Base-by-base conservation (phyloP, 352 stramenopile species). In the Plasmopara halstedii region DNA sequence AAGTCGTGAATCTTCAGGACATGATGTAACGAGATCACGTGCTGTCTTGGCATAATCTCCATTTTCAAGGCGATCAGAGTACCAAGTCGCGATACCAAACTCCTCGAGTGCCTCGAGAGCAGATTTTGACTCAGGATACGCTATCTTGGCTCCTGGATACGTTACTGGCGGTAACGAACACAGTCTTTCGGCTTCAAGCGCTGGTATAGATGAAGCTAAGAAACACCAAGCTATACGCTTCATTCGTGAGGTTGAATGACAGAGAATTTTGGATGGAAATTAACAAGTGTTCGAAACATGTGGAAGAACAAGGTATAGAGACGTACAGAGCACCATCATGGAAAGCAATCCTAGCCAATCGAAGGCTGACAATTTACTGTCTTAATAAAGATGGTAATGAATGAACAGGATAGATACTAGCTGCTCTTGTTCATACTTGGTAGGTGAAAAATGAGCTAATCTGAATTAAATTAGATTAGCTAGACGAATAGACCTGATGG, bases 81-180 rank as follows among this genome's bases (percentile, higher is more conserved):
- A 88, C 77, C 73, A 86, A 3, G 73, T 82, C 9, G 77, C 70
- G 38, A 85, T 67, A 20, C 58, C 58, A 40, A 73, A 55, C 31
- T 70, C 73, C 38, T 83, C 69, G 15, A 87, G 34, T 18, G 66
- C 62, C 9, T 71, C 39, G 18, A 88, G 53, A 17, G 76, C 76
- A 38, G 66, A 73, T 8, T 55, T 49, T 4, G 68, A 59, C 4
- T 71, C 67, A 14, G 73, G 67, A 53, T 82, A 68, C 17, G 49
- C 19, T 2, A 32, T 42, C 41, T 79, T 83, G 46, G 75, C 75
- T 11, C 50, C 46, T 10, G 58, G 20, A 48, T 85, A n/a, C 83
- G 62, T 67, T 25, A 47, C 29, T 0, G 73, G 70, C 10, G 65
- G 45, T 6, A 84, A 50, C 0, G 74, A 80, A 46, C 68, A 83